Conservation (phyloP, 2,329 filamentous ascomycete genomes). For the Verticillium zaregamsianum region DNA sequence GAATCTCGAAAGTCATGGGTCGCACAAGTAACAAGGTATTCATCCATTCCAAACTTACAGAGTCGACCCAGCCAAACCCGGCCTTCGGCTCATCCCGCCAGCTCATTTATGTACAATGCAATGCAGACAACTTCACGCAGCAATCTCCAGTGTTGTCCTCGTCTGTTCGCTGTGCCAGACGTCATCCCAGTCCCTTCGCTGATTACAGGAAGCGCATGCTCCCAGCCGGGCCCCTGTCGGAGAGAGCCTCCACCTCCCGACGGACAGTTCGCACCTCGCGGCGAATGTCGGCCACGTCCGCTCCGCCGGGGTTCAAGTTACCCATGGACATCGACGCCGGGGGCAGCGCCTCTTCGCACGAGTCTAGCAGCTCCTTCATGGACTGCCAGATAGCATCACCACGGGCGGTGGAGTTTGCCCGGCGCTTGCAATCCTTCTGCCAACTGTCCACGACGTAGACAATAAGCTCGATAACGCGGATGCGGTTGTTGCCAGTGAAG, state of each 20-base stretch:
- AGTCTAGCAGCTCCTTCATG: conserved; percentile 45
- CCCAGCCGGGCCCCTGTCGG: conserved; percentile 35
- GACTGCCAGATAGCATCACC: conserved; percentile 35
- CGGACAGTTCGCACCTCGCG: conserved; percentile 36
- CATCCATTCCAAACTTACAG: neutral
- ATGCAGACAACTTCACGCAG: neutral
- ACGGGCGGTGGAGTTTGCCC: conserved; percentile 34
- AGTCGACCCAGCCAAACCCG: neutral
- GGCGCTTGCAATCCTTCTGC: conserved; percentile 44
- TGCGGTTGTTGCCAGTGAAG: conserved; percentile 47
- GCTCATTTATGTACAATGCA: neutral
- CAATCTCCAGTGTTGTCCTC: neutral
- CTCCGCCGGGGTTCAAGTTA: conserved; percentile 39
- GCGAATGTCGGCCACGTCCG: conserved; percentile 39
- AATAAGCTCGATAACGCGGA: conserved; percentile 52
- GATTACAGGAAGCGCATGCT: conserved; percentile 42
- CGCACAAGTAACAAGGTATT: neutral
- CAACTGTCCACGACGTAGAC: conserved; percentile 43
- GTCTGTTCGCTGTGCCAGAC: neutral
- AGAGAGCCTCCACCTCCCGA: conserved; percentile 39
- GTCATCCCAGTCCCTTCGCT: neutral
- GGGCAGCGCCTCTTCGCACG: conserved; percentile 43
- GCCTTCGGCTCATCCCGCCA: neutral
- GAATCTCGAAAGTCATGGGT: no score
- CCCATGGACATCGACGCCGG: conserved; percentile 23